Evolutionary conservation across 2,329 filamentous ascomycete genomes (phyloP), one percentile per base, ranked within the genome.

Genomic region (Penicillium sp.): DNA sequence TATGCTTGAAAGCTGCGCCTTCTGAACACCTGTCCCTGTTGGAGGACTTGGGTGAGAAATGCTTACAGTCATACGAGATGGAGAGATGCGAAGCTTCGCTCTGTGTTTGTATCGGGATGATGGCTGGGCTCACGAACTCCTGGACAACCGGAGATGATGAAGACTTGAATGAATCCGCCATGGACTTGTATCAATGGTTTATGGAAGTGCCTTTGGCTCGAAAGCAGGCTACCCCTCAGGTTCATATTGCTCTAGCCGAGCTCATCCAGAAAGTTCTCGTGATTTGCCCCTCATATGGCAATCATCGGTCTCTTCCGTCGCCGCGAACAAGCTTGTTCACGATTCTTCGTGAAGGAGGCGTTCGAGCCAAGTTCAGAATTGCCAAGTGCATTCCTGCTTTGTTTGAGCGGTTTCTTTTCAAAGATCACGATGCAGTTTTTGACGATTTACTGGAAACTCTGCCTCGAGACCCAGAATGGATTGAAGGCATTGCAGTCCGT

Each of bases 401-500:
- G 24, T 99, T 99, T 70, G 83, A 85, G 11, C 81, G 89, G 1
- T 97, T 89, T 66, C 81, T 92, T n/a, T 80, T 97, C 1, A 88
- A 88, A 61, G 80, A 88, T 43, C 94, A 99, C 63, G 90, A 95
- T 53, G 83, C 86, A 5, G 84, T 97, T 13, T 91, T 97, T 59
- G 81, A 91, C 34, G 91, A 97, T 67, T 82, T 99, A 11, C 77
- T 95, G n/a, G 80, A 84, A 16, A 89, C 81, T 61, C 79, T 99
- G n/a, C 91, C 93, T 0, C 81, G 80, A 3, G 86, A 95, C 59
- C 77, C 83, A 4, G 83, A 86, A 31, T 87, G 86, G 72, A 75
- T 81, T 11, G 92, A 97, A 72, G 93, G 92, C 0, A 93, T 97
- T 61, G 90, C 91, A 0, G 83, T 96, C 59, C 87, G 94, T 5